These are phyloP conservation scores for Agapanthus africanus DNA, from an alignment of 106 monocot genomes.

Conservation along the genomic window DNA sequence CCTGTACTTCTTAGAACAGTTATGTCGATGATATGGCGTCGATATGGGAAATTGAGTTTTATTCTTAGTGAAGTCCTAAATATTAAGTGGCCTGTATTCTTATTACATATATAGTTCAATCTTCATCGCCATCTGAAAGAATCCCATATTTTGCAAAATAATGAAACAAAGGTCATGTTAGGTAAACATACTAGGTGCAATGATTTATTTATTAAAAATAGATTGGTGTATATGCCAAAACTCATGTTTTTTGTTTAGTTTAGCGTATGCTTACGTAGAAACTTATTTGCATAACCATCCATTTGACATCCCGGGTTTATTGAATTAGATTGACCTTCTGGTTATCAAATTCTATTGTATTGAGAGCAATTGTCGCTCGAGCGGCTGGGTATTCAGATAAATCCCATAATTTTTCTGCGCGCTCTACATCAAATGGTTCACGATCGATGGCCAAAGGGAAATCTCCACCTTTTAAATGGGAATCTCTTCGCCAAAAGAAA, in stretches of 20 bases:
- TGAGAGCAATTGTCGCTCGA: constrained; percentile 55
- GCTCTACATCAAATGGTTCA: constrained; percentile 12
- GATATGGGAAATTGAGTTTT: background rate
- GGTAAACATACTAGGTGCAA: background rate
- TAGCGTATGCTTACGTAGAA: background rate
- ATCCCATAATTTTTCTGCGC: constrained; percentile 6
- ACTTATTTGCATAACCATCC: background rate
- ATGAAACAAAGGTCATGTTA: background rate
- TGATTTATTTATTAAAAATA: background rate
- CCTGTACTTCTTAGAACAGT: too few relatives aligned
- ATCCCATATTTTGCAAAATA: background rate
- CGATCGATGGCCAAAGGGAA: constrained; percentile 20
- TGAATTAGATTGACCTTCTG: constrained; percentile 78
- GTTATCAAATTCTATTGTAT: constrained; percentile 72
- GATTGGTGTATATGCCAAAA: background rate
- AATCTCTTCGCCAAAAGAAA: constrained; percentile 34
- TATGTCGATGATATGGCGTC: background rate
- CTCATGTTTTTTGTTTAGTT: background rate
- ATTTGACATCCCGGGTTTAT: constrained; percentile 2
- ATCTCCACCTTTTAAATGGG: constrained; percentile 53
- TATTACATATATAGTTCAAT: background rate
- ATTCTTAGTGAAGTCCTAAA: background rate
- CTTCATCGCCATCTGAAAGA: background rate
- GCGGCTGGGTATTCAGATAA: constrained; percentile 19
- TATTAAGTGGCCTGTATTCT: background rate